Evolutionary conservation across 208 protist species (phyloP), one percentile per base, ranked within the genome.

Genomic region (Kentomonas sorsogonicus): DNA sequence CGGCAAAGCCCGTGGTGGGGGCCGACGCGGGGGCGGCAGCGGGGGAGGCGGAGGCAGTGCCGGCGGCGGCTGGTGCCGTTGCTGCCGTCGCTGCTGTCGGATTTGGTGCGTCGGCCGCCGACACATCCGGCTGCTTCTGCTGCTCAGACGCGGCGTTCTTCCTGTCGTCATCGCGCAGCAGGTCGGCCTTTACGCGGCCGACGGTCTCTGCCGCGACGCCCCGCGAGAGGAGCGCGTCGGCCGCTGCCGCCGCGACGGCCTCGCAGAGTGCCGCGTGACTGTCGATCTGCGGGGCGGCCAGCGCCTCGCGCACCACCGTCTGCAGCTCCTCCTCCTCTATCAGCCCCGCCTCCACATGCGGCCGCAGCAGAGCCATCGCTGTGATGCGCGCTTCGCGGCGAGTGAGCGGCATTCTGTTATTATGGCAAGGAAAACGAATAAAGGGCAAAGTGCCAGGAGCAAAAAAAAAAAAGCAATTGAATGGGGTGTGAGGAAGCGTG

Each of bases 311-410:
- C 0, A 27, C 4, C 22, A 79, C n/a, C 23, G 48, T 55, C 25
- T 72, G 53, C 20, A 89, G 58, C 29, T 89, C 80, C 60, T 86
- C 79, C n/a, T 66, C 48, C 45, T 88, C 79, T 44, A 91, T 78
- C 44, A 69, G 30, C 36, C 66, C 59, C 0, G 66, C 71, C 16
- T 74, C 69, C 6, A 78, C 69, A 53, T 73, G 76, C 22, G 57
- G 16, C 54, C 86, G 68, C 9, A 91, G 75, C 5, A 72, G 30
- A 2, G 57, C 40, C 63, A 86, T 87, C 18, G 77, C 64, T 26
- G 67, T 65, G 53, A 88, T 70, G n/a, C 79, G 84, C 51, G 88
- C 84, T 25, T 88, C 84, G 13, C 84, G 77, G n/a, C n/a, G n/a
- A n/a, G n/a, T n/a, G n/a, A n/a, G n/a, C n/a, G n/a, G n/a, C n/a